Evolutionary conservation across 441 rosid genomes (phyloP).

Genomic region (Hura crepitans): DNA sequence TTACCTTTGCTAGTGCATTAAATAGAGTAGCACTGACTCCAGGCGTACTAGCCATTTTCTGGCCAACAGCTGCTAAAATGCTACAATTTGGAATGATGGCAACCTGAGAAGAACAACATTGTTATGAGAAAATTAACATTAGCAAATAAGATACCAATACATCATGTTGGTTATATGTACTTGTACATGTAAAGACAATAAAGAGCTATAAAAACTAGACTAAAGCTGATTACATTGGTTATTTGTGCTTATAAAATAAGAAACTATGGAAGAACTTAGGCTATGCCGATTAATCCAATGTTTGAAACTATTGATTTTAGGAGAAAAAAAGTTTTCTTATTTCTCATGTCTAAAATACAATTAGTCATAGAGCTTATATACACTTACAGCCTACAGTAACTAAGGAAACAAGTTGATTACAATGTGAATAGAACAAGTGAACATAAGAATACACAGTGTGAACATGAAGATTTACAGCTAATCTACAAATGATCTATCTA

Average conservation of each 20-base stretch:
- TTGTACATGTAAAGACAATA: not conserved
- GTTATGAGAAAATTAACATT: slow-evolving; percentile 18
- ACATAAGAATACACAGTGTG: too few relatives aligned
- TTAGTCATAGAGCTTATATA: too few relatives aligned
- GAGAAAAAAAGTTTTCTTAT: too few relatives aligned
- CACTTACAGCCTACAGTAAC: too few relatives aligned
- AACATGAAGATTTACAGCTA: too few relatives aligned
- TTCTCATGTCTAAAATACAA: too few relatives aligned
- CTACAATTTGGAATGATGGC: slow-evolving; percentile 77
- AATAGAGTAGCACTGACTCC: slow-evolving; percentile 94
- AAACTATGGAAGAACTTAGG: not conserved
- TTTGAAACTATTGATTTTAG: too few relatives aligned
- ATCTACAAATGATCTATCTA: too few relatives aligned
- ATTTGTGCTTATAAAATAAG: not conserved
- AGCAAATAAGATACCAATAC: slow-evolving; percentile 14
- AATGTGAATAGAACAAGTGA: too few relatives aligned
- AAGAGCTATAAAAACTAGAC: slow-evolving; percentile 8
- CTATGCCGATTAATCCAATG: not conserved
- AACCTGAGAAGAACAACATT: slow-evolving; percentile 41
- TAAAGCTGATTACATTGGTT: not conserved
- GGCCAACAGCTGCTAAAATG: slow-evolving; percentile 90
- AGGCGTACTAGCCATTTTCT: slow-evolving; percentile 95
- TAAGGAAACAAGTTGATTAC: too few relatives aligned
- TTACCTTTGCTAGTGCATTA: slow-evolving; percentile 86
- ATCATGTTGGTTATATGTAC: not conserved